These are phyloP conservation scores for Clarireedia homoeocarpa DNA, from an alignment of 2,329 filamentous ascomycete species.

Conservation along the genomic window DNA sequence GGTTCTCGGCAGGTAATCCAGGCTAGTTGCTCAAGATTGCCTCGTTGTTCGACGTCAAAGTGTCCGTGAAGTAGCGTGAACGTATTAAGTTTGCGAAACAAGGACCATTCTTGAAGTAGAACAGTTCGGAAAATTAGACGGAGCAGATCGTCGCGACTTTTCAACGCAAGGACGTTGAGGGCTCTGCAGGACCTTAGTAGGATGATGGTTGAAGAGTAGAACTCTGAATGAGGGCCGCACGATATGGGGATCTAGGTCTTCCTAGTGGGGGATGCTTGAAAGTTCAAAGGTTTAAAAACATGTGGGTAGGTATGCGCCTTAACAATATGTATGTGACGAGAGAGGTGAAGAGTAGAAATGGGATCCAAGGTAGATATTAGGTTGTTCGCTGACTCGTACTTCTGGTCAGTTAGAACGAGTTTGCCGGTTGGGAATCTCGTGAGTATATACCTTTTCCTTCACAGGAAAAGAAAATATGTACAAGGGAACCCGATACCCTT, in stretches of 20 bases:
- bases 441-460: constrained; percentile 3
- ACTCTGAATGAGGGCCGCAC: neutral
- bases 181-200: constrained; percentile 8
- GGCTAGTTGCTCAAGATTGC: constrained; percentile 18
- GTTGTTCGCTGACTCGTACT: neutral
- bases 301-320: neutral
- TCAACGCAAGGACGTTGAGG: constrained; percentile 6
- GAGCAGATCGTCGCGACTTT: constrained; percentile 15
- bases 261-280: neutral
- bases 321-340: neutral
- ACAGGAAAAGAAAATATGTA: constrained; percentile 4
- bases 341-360: neutral
- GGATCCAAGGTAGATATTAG: neutral
- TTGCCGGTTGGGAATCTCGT: neutral
- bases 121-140: constrained; percentile 11
- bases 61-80: constrained; percentile 14
- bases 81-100: constrained; percentile 25
- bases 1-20: constrained; percentile 16
- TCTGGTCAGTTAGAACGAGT: neutral
- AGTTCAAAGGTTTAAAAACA: neutral
- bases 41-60: constrained; percentile 27
- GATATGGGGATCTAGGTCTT: neutral
- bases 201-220: constrained; percentile 1
- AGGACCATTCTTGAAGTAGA: constrained; percentile 25
- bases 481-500: neutral